Evolutionary conservation across 352 stramenopile genomes (phyloP).

Genomic region (Stramenopiles sp.): DNA sequence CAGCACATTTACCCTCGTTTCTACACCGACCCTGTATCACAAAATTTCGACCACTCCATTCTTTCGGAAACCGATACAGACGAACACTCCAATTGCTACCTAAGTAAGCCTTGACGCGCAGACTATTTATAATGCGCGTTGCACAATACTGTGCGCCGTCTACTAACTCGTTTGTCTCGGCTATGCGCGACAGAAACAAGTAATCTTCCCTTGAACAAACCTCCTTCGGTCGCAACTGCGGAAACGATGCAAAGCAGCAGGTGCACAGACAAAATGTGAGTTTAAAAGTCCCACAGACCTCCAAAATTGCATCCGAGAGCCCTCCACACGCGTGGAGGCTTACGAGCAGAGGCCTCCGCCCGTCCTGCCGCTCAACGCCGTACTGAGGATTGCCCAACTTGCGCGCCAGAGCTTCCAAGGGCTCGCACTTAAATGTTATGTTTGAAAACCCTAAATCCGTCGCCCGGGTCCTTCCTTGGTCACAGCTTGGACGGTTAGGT

Average conservation of each 20-base stretch:
- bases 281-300: not conserved
- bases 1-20: not conserved
- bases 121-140: not conserved
- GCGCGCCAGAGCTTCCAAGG: not conserved
- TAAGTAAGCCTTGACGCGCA: not conserved
- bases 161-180: not conserved
- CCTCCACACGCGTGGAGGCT: not conserved
- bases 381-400: not conserved
- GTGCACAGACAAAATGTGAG: not conserved
- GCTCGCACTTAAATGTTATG: not conserved
- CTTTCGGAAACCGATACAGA: not conserved
- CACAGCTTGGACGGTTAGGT: not conserved
- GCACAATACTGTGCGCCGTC: not conserved
- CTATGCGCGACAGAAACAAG: not conserved
- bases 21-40: not conserved
- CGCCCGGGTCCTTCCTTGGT: not conserved
- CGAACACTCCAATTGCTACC: not conserved
- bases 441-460: not conserved
- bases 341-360: not conserved
- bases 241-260: not conserved
- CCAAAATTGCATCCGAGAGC: not conserved
- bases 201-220: not conserved
- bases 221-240: not conserved
- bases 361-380: not conserved
- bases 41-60: not conserved